phyloP scores from a whole-genome alignment of 129 eudicot genomes.

The Flaveria ramosissima region DNA sequence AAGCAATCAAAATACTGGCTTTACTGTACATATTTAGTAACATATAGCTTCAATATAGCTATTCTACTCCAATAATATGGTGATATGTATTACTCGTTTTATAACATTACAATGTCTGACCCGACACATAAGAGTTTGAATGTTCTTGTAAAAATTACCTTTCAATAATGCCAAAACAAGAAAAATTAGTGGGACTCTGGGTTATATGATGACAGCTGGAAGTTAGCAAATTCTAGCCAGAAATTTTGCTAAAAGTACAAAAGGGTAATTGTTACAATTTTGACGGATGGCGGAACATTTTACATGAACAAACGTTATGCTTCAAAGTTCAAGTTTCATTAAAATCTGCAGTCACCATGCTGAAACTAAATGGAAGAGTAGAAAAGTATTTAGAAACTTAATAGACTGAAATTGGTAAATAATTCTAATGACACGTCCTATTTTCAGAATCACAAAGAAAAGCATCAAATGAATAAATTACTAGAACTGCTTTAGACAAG shows the following conservation, averaged over 20 bases:
- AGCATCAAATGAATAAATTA: background rate
- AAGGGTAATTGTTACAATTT: background rate
- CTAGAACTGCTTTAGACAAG: background rate
- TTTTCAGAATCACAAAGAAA: background rate
- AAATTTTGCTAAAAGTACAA: background rate
- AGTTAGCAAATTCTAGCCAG: background rate
- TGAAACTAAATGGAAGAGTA: background rate
- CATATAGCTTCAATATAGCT: background rate
- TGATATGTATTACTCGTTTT: background rate
- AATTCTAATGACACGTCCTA: background rate
- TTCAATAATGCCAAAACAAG: background rate
- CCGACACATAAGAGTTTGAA: too few species aligned
- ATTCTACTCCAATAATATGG: background rate
- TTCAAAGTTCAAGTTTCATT: background rate
- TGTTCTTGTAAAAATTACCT: background rate
- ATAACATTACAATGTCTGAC: background rate
- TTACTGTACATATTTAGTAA: background rate
- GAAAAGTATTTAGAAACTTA: background rate
- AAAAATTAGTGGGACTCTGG: background rate
- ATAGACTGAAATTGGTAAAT: background rate
- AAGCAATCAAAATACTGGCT: conserved; percentile 1
- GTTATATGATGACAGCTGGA: background rate
- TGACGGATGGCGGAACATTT: background rate
- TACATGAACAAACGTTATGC: background rate
- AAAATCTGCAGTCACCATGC: background rate